Evolutionary conservation across 352 stramenopile genomes (phyloP).

Genomic region (Globisporangium cederbergense): DNA sequence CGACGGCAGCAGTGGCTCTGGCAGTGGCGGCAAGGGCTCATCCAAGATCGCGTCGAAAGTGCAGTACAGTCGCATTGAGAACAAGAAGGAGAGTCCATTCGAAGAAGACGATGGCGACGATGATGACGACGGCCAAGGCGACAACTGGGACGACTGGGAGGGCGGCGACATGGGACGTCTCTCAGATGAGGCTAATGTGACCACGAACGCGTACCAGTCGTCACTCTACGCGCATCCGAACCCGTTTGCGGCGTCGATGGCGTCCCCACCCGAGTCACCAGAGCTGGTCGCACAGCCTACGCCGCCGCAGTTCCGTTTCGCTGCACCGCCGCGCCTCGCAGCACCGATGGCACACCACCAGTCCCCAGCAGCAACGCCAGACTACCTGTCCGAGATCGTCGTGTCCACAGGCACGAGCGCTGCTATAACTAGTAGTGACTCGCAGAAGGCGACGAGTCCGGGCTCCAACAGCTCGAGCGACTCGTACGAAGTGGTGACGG

Average conservation of each 20-base stretch:
- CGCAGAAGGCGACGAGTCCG: conserved; percentile 25
- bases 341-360: conserved; percentile 9
- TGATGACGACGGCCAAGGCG: conserved; percentile 36
- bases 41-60: conserved; percentile 30
- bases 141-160: conserved; percentile 78
- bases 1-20: not conserved
- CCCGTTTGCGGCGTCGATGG: conserved; percentile 30
- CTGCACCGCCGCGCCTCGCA: conserved; percentile 20
- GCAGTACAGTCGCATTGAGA: conserved; percentile 69
- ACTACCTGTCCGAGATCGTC: conserved; percentile 28
- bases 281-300: conserved; percentile 11
- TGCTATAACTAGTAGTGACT: not conserved
- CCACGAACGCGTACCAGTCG: conserved; percentile 21
- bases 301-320: conserved; percentile 24
- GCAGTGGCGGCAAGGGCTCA: not conserved
- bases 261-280: conserved; percentile 15
- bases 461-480: conserved; percentile 69
- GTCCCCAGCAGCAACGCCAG: not conserved
- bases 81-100: conserved; percentile 41
- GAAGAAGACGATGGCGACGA: conserved; percentile 44
- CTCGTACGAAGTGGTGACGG: conserved; percentile 59
- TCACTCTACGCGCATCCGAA: conserved; percentile 42
- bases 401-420: conserved; percentile 14
- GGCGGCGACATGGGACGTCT: conserved; percentile 20
- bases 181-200: conserved; percentile 15